Evolutionary conservation across 2,329 filamentous ascomycete species (phyloP).

Genomic region (Venturia effusa): DNA sequence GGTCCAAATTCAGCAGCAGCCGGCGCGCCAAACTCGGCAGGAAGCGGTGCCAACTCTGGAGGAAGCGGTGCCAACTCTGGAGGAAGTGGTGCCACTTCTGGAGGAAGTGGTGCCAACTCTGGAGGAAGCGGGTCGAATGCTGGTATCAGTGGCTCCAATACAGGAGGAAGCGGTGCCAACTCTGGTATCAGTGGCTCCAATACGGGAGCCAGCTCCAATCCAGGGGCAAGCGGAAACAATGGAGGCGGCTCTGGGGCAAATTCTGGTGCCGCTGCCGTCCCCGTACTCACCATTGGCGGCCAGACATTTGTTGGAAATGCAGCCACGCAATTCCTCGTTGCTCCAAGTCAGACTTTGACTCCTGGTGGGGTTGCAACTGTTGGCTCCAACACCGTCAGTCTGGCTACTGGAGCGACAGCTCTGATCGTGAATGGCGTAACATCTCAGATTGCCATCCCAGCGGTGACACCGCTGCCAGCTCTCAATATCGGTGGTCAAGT

Average conservation of each 20-base stretch:
- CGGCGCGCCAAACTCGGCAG: neutral
- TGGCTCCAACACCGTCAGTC: conserved; percentile 28
- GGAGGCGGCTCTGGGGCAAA: neutral
- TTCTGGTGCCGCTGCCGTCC: conserved; percentile 21
- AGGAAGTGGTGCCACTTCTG: conserved; percentile 12
- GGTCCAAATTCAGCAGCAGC: no score
- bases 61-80: conserved; percentile 12
- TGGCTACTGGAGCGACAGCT: conserved; percentile 28
- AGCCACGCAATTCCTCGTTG: conserved; percentile 34
- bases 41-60: conserved; percentile 5
- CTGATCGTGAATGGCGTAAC: conserved; percentile 21
- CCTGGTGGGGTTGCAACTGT: conserved; percentile 29
- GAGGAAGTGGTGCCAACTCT: conserved; percentile 12
- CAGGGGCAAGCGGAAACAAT: neutral
- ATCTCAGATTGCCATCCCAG: conserved; percentile 12
- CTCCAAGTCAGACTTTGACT: conserved; percentile 23
- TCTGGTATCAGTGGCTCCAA: neutral
- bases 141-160: neutral
- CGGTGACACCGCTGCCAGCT: conserved; percentile 14
- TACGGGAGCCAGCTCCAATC: neutral
- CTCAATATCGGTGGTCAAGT: conserved; percentile 21
- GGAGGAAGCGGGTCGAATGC: conserved; percentile 13
- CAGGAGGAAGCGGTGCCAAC: no score
- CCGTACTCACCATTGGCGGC: conserved; percentile 30
- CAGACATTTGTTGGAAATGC: conserved; percentile 32